A percentile compares a stretch with the other conserved stretches of the same genome.
Conservation (phyloP, 2,329 filamentous ascomycete genomes). For the Sclerotinia minor region DNA sequence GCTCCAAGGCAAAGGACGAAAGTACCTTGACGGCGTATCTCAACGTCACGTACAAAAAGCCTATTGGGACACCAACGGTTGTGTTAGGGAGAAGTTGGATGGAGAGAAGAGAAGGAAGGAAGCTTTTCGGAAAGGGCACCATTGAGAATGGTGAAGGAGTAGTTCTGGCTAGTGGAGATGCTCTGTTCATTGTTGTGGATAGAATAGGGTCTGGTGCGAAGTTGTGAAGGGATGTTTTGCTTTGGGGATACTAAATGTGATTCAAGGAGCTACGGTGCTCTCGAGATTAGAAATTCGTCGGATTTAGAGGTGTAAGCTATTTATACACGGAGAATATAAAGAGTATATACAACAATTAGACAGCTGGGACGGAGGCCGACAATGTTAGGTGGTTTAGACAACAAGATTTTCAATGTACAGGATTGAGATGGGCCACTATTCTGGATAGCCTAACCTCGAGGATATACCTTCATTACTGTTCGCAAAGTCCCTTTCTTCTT, state of each 20-base stretch:
- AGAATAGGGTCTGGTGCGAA: constrained; percentile 23
- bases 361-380: background rate
- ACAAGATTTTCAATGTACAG: background rate
- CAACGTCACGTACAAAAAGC: constrained; percentile 55
- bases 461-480: background rate
- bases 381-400: background rate
- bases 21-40: constrained; percentile 51
- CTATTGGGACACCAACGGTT: constrained; percentile 51
- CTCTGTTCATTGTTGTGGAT: constrained; percentile 46
- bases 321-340: background rate
- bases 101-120: constrained; percentile 53
- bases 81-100: constrained; percentile 50
- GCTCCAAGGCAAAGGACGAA: constrained; percentile 27
- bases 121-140: constrained; percentile 51
- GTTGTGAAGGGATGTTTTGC: constrained; percentile 21
- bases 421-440: background rate
- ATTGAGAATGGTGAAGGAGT: constrained; percentile 52
- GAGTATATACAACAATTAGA: background rate
- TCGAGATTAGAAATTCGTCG: background rate
- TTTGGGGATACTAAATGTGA: background rate
- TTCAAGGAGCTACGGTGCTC: background rate
- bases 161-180: constrained; percentile 53
- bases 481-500: background rate
- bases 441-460: too few relatives aligned
- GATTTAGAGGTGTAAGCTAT: background rate